Base-by-base conservation (phyloP, 2,329 filamentous ascomycete species). In the Fusarium sp. region DNA sequence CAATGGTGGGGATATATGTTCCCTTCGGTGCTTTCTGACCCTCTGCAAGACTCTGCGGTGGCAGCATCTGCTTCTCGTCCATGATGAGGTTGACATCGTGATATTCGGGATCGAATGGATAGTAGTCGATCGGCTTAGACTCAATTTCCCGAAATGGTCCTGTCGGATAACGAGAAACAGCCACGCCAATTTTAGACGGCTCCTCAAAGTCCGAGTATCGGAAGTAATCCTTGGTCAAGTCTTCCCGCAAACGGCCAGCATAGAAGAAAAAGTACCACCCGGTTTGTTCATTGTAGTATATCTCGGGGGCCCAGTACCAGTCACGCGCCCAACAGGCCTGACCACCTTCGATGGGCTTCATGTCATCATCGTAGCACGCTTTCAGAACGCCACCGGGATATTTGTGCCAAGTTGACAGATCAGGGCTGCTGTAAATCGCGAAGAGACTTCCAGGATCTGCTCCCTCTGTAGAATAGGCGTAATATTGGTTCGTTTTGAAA, bases 1-100 rank as follows among this genome's bases (percentile, higher is more conserved):
- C 86, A 13, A 87, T 86, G 8, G 79, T 80, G 2, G 81, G 81
- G 26, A 82, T 82, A 26, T 80, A 82, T 2, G 81, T 82, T 20
- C 81, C 81, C 63, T 74, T 81, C 1, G 81, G 81, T 17, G 81
- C 81, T 1, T 63, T 78, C 26, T 72, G 50, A 2, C 81, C 81
- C 26, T 80, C 47, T 8, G 69, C 66, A 3, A 75, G 74, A 41
- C 55, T 80, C 47, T 78, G 74, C 2, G 81, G 81, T 2, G 81
- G 81, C 22, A 80, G 66, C 81, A 80, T 79, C 53, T 82, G 81
- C 62, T 78, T 68, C 41, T 81, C 72, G 62, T 82, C 79, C 81
- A 82, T 82, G 53, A 82, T 81, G 42, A 82, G 81, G 59, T 82
- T 82, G 54, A 82, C 78, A 56, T 82, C 81, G 54, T 80, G 75